Conservation (phyloP, 1,139 yeast genomes). For the Waltiozyma sp. region DNA sequence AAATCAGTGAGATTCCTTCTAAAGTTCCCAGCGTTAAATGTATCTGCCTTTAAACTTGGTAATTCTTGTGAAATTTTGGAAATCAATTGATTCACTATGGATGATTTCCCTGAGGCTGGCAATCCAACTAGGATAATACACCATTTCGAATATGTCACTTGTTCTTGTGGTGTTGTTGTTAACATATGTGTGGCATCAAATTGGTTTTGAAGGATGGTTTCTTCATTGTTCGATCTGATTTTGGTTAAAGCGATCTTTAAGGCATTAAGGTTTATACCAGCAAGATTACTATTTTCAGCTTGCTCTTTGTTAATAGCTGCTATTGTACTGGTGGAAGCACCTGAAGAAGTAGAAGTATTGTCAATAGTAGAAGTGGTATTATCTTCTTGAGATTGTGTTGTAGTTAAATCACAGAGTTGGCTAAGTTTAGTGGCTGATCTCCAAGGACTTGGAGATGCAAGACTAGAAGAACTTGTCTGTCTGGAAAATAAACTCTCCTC, state of each 20-base stretch:
- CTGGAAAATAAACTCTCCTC: conserved; percentile 15
- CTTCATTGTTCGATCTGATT: conserved; percentile 6
- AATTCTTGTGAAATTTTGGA: conserved; percentile 25
- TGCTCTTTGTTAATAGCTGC: too few relatives aligned
- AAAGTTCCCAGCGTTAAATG: conserved; percentile 48
- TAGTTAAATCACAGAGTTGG: neutral
- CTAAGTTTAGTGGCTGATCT: neutral
- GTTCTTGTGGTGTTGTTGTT: conserved; percentile 19
- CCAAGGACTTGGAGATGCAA: conserved; percentile 2
- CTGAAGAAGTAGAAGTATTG: too few relatives aligned
- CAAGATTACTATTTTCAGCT: neutral
- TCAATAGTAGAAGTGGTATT: too few relatives aligned
- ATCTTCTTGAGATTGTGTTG: too few relatives aligned
- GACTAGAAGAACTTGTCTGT: conserved; percentile 10
- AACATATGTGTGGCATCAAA: conserved; percentile 6
- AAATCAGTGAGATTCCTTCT: conserved; percentile 29
- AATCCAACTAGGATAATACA: conserved; percentile 50
- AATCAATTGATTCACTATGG: conserved; percentile 43
- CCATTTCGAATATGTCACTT: conserved; percentile 18
- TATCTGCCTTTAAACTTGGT: conserved; percentile 23
- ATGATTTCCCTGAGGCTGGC: conserved; percentile 66
- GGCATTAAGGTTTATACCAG: conserved; percentile 6
- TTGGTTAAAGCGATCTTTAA: conserved; percentile 8
- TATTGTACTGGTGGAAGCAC: neutral
- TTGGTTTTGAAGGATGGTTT: conserved; percentile 6